Base-by-base conservation (phyloP, 306 rosid genomes). In the Citrullus colocynthis region DNA sequence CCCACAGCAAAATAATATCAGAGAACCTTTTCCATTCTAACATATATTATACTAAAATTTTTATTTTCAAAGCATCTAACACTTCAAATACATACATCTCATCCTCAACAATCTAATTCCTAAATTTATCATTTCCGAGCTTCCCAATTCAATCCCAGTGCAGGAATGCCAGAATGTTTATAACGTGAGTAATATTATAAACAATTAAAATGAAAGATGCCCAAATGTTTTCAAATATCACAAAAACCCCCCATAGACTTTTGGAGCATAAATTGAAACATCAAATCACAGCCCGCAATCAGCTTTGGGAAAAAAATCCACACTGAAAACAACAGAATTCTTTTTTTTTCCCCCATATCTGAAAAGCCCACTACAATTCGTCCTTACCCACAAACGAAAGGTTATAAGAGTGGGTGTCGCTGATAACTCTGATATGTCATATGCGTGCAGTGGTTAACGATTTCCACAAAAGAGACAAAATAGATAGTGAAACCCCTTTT, bases 391-490 rank as follows among this genome's bases (percentile, higher is more conserved):
- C 57, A 71, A 71, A 71, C 57, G 58, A 45, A 71, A 48, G 58
- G 58, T 24, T 44, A 44, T 48, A 6, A 55, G 39, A 71, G 39
- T 24, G 37, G 55, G 57, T 24, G 58, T 45, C n/a, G 57, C 21
- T 12, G 56, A 21, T 49, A 73, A 73, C 77, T 28, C 54, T 6
- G 24, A 48, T 73, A 28, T 71, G 32, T 71, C 58, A 48, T 16
- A 16, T 71, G 17, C 15, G 59, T 48, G 52, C 52, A 1, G 36
- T 45, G 24, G 77, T 15, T 48, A 73, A 51, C 51, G 64, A 79
- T 78, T 59, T 76, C 69, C 65, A 39, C 24, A 80, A 61, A 78
- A 72, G 80, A 79, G 83, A 84, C 83, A 82, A 85, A 85, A 80
- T 18, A 84, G 78, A 82, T 84, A 81, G 69, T 77, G 78, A 51